phyloP scores from a whole-genome alignment of 345 rosid genomes.

The Dipteronia dyeriana region DNA sequence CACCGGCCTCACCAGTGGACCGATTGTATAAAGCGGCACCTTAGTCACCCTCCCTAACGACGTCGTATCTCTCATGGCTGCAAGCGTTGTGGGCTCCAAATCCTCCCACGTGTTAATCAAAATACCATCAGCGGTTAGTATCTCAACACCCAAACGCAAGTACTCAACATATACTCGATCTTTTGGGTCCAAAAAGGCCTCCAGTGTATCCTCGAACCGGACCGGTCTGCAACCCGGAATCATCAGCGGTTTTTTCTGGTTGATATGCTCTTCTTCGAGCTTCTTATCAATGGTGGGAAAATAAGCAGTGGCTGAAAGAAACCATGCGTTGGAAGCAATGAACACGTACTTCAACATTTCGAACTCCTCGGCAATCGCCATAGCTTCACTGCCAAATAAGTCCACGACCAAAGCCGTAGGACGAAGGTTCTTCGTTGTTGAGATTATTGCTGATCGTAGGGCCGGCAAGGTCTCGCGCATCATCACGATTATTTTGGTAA shows the following conservation, averaged over 20 bases:
- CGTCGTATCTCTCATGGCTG: constrained; percentile 24
- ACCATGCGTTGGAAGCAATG: constrained; percentile 56
- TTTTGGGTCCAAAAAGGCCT: not conserved
- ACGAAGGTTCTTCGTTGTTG: constrained; percentile 25
- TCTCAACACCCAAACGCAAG: constrained; percentile 18
- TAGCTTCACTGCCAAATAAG: constrained; percentile 54
- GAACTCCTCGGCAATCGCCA: constrained; percentile 45
- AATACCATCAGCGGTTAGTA: constrained; percentile 32
- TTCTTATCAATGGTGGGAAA: constrained; percentile 31
- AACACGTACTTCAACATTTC: constrained; percentile 50
- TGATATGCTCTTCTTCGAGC: constrained; percentile 31
- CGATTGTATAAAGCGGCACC: constrained; percentile 30
- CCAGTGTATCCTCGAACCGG: constrained; percentile 24
- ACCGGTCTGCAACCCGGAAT: constrained; percentile 56
- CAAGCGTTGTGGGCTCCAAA: constrained; percentile 30
- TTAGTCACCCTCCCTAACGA: constrained; percentile 12
- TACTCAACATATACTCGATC: constrained; percentile 17
- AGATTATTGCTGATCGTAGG: constrained; percentile 42
- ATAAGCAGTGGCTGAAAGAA: constrained; percentile 30
- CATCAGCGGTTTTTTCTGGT: constrained; percentile 30
- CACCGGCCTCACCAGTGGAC: constrained; percentile 24
- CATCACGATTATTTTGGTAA: constrained; percentile 32
- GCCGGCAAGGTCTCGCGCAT: constrained; percentile 45
- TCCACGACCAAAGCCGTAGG: constrained; percentile 55
- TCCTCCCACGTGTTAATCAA: constrained; percentile 42